Evolutionary conservation across 2,329 filamentous ascomycete species (phyloP).

Genomic region (Arachnomyces sp.): DNA sequence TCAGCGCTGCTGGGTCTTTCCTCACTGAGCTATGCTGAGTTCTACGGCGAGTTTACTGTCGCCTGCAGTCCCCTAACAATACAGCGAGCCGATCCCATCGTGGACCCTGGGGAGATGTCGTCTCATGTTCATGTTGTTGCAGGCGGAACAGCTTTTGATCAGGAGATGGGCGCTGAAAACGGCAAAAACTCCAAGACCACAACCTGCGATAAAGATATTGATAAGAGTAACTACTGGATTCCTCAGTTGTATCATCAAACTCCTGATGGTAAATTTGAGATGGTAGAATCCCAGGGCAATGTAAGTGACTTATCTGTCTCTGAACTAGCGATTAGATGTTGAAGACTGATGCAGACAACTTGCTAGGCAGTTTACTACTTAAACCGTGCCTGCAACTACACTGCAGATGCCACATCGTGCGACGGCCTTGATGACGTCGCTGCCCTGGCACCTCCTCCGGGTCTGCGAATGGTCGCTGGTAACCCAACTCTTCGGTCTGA

Average conservation of each 20-base stretch:
- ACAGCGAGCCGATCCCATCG: conserved; percentile 54
- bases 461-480: conserved; percentile 18
- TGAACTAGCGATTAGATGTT: not conserved
- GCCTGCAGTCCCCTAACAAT: conserved; percentile 22
- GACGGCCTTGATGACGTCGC: not conserved
- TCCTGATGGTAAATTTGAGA: conserved; percentile 12
- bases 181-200: conserved; percentile 33
- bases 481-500: conserved; percentile 12
- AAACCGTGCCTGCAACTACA: conserved; percentile 16
- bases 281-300: conserved; percentile 13
- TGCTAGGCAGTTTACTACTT: conserved; percentile 17
- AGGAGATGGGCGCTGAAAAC: conserved; percentile 53
- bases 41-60: conserved; percentile 16
- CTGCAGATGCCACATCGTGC: conserved; percentile 10
- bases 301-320: conserved; percentile 6
- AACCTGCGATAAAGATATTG: conserved; percentile 60
- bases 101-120: conserved; percentile 52
- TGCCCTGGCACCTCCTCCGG: conserved; percentile 14
- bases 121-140: conserved; percentile 63
- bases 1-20: not conserved
- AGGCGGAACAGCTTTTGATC: conserved; percentile 61
- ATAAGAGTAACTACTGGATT: conserved; percentile 72
- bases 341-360: not conserved
- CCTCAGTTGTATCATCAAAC: conserved; percentile 58
- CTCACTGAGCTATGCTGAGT: not conserved